These are phyloP conservation scores for Corymbia maculata DNA, from an alignment of 345 rosid species.

Conservation along the genomic window DNA sequence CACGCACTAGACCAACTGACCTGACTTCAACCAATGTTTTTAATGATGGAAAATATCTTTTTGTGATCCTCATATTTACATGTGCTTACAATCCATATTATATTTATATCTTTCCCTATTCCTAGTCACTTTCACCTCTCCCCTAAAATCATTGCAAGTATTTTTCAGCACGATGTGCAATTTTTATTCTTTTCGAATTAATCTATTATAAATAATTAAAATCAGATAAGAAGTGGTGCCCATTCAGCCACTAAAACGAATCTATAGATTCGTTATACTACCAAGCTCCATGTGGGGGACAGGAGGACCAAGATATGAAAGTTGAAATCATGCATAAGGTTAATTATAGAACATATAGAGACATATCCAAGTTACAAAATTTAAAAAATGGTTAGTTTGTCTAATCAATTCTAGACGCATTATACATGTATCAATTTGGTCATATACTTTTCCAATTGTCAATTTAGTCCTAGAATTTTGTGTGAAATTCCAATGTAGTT, in stretches of 20 bases:
- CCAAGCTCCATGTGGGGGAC: not conserved
- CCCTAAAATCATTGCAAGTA: not conserved
- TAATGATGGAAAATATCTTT: too few species aligned
- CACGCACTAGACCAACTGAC: too few species aligned
- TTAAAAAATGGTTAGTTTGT: not conserved
- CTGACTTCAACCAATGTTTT: too few species aligned
- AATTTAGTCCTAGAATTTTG: not conserved
- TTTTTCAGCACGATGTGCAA: not conserved
- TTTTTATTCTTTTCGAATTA: not conserved
- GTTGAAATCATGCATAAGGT: not conserved
- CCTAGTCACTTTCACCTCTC: not conserved
- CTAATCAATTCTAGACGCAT: not conserved
- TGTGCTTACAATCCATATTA: too few species aligned
- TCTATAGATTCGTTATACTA: not conserved
- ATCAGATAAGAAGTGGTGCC: not conserved
- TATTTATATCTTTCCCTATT: too few species aligned
- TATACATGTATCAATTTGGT: not conserved
- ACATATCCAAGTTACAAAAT: not conserved
- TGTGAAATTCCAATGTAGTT: not conserved
- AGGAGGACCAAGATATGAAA: not conserved
- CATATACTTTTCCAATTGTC: not conserved
- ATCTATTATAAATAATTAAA: not conserved
- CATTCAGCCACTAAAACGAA: not conserved
- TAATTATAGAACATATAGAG: not conserved
- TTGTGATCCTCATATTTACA: too few species aligned